Conservation (phyloP, 768 basidiomycete species). For the Kwoniella sp. region DNA sequence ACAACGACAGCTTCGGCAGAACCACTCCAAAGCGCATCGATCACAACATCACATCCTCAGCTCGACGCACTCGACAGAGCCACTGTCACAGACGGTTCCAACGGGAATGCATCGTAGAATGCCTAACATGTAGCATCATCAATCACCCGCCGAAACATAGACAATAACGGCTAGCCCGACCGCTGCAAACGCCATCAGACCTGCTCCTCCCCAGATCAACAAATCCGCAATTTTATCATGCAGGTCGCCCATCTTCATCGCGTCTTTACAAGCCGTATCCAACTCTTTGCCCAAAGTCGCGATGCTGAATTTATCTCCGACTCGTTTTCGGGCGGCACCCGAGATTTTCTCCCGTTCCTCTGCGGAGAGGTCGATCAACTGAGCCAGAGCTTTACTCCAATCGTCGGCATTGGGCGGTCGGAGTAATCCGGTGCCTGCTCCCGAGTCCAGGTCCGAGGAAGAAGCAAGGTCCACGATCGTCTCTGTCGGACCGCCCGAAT, state of each 20-base stretch:
- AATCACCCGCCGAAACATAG: conserved; percentile 1
- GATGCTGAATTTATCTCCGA: conserved; percentile 71
- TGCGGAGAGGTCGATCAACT: conserved; percentile 59
- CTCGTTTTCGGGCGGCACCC: conserved; percentile 65
- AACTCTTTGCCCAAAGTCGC: conserved; percentile 58
- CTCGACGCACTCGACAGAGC: too few relatives aligned
- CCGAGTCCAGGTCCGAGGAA: conserved; percentile 55
- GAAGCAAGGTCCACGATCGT: conserved; percentile 64
- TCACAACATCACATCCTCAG: too few relatives aligned
- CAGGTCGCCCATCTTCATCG: conserved; percentile 40
- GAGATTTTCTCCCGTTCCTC: conserved; percentile 62
- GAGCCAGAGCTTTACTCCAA: conserved; percentile 72
- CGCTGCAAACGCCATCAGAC: conserved; percentile 24
- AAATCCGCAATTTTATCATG: conserved; percentile 38
- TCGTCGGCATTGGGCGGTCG: conserved; percentile 64
- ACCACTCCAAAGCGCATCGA: too few relatives aligned
- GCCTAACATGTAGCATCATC: background rate
- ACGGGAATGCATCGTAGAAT: background rate
- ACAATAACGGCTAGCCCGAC: conserved; percentile 10
- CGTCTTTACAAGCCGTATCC: conserved; percentile 47
- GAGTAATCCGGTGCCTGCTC: conserved; percentile 76
- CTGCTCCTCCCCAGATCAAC: conserved; percentile 40
- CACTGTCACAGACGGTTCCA: background rate
- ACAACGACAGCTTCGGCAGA: too few relatives aligned
- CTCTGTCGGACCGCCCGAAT: conserved; percentile 84